A percentile compares a stretch with the other conserved stretches of the same genome.
phyloP scores from a whole-genome alignment of 1,284 basidiomycete species.

The Mycena citricolor region DNA sequence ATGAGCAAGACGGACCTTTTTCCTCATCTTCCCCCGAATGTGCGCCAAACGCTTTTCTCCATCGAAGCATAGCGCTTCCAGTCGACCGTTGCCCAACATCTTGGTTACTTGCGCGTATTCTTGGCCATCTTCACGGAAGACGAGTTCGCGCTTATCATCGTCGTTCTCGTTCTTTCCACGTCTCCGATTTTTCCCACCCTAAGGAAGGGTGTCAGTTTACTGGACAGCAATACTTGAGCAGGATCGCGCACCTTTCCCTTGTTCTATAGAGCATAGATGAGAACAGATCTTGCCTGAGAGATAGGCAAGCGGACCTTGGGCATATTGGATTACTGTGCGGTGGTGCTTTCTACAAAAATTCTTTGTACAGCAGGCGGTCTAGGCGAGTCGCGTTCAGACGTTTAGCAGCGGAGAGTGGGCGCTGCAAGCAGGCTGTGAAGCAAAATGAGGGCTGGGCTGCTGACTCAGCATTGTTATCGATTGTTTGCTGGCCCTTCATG shows the following conservation, averaged over 20 bases:
- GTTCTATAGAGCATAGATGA: conserved; percentile 48
- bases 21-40: conserved; percentile 98
- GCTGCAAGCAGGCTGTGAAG: no score
- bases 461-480: no score
- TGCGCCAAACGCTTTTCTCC: conserved; percentile 98
- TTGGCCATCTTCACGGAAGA: conserved; percentile 99
- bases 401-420: no score
- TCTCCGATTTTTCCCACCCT: conserved; percentile 99
- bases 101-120: conserved; percentile 98
- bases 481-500: no score
- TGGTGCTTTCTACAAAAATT: no score
- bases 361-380: no score
- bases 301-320: conserved; percentile 24
- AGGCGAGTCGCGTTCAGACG: no score
- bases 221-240: neutral
- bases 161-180: conserved; percentile 99
- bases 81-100: conserved; percentile 98
- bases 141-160: conserved; percentile 96
- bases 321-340: conserved; percentile 23
- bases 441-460: no score
- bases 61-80: conserved; percentile 98
- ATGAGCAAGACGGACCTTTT: conserved; percentile 74
- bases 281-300: conserved; percentile 18
- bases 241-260: conserved; percentile 70
- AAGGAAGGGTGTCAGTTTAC: conserved; percentile 12